Evolutionary conservation across 164 flowering plant genomes (phyloP), one percentile per base, ranked within the genome.

Genomic region (Stephania japonica): DNA sequence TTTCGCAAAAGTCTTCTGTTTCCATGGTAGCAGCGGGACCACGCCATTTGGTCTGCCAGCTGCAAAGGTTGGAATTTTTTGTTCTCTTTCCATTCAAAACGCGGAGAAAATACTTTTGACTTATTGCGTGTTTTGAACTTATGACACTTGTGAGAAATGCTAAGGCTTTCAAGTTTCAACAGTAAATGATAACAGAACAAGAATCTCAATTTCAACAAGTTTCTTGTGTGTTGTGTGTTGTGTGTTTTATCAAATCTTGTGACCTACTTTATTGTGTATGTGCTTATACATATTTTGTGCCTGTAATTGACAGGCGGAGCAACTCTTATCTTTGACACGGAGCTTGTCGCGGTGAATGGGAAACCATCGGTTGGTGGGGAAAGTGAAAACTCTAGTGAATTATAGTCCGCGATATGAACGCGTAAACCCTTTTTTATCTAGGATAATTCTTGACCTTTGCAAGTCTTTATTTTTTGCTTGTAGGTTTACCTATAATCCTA

Each of bases 301-400:
- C 4, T 47, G 53, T 47, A 47, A 47, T 47, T 69, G 65, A 8
- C 87, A 94, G 98, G 98, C 73, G 98, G 97, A 49, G 97, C 98
- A 24, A 94, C 98, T 5, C 82, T 94, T 27, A 82, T 94, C 69
- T 94, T 94, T 75, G 97, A 94, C 75, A 94, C 98, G 1, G 97
- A 94, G 86, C 93, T 94, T 64, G 90, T 94, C 23, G 86, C 89
- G 3, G 92, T 94, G 59, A 87, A 89, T 73, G 97, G 91, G 67
- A 87, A 90, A 70, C 47, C 86, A 68, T 65, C 87, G 10, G 70
- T 63, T n/a, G 87, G 78, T 61, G 87, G 23, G 21, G 64, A 79
- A 67, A 23, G 81, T 2, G 11, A 12, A 47, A 14, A 47, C 18
- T 82, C 82, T 14, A 75, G 73, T 67, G 95, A 89, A 62, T 84